Conservation (phyloP, 768 basidiomycete genomes). For the Russula sp. region DNA sequence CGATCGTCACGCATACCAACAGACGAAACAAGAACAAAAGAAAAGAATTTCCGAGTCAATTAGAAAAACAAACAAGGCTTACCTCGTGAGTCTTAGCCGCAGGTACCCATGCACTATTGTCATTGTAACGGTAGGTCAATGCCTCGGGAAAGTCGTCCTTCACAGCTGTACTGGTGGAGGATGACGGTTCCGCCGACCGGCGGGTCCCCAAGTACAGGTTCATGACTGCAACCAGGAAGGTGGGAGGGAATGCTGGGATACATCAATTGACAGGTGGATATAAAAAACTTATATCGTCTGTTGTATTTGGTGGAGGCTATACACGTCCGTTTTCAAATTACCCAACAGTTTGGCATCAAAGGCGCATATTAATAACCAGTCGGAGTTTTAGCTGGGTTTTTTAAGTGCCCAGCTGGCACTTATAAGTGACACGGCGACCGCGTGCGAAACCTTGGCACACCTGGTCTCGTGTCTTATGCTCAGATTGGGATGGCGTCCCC, state of each 20-base stretch:
- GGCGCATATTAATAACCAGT: neutral
- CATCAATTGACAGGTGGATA: neutral
- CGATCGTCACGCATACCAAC: neutral
- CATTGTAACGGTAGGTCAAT: slow-evolving; percentile 19
- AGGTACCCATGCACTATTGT: slow-evolving; percentile 18
- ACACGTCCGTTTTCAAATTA: neutral
- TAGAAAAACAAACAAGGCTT: neutral
- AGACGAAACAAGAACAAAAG: too few relatives aligned
- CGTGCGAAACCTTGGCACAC: too few relatives aligned
- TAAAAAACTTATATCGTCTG: slow-evolving; percentile 1
- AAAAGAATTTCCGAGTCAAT: neutral
- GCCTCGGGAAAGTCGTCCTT: slow-evolving; percentile 16
- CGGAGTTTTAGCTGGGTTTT: too few relatives aligned
- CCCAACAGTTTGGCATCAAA: neutral
- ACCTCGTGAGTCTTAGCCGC: slow-evolving; percentile 9
- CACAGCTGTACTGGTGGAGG: neutral
- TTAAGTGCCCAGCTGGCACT: too few relatives aligned
- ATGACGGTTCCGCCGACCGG: neutral
- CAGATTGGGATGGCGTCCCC: too few relatives aligned
- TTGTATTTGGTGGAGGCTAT: slow-evolving; percentile 5
- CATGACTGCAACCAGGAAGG: slow-evolving; percentile 6
- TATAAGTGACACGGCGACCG: too few relatives aligned
- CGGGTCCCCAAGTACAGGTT: slow-evolving; percentile 7
- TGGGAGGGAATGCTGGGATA: neutral
- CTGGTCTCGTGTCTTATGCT: too few relatives aligned